These are phyloP conservation scores for Arthrobotrys musiformis DNA, from an alignment of 2,329 filamentous ascomycete species.

Conservation along the genomic window DNA sequence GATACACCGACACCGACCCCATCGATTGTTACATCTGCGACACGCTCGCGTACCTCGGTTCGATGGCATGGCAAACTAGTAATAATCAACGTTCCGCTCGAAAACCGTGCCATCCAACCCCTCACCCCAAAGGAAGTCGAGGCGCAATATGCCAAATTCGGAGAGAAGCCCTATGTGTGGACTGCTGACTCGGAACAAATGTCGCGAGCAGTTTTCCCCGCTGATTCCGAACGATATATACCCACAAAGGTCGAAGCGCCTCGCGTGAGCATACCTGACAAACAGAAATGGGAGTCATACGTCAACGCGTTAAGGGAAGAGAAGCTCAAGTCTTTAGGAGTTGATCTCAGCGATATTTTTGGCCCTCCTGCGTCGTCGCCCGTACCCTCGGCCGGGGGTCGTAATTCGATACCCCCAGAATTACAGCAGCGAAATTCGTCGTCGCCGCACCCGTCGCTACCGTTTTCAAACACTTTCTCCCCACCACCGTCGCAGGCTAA, in stretches of 20 bases:
- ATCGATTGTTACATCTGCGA: slow-evolving; percentile 45
- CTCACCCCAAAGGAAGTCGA: slow-evolving; percentile 69
- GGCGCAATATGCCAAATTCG: slow-evolving; percentile 69
- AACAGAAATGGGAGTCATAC: slow-evolving; percentile 80
- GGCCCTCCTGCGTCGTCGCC: slow-evolving; percentile 67
- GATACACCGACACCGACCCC: slow-evolving; percentile 52
- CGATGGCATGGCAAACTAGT: slow-evolving; percentile 58
- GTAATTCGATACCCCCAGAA: slow-evolving; percentile 58
- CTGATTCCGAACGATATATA: slow-evolving; percentile 71
- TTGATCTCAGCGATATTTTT: slow-evolving; percentile 81
- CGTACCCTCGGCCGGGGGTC: slow-evolving; percentile 72
- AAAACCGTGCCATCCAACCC: slow-evolving; percentile 62
- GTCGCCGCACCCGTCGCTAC: slow-evolving; percentile 69
- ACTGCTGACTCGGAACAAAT: slow-evolving; percentile 64
- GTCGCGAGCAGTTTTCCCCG: slow-evolving; percentile 76
- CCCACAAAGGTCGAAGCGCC: slow-evolving; percentile 30
- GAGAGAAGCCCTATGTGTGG: slow-evolving; percentile 77
- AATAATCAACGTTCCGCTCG: slow-evolving; percentile 58
- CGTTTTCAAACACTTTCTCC: slow-evolving; percentile 60
- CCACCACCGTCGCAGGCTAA: slow-evolving; percentile 56
- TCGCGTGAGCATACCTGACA: slow-evolving; percentile 75
- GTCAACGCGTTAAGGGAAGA: slow-evolving; percentile 86
- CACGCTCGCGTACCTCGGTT: slow-evolving; percentile 54
- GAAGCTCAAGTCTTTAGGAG: slow-evolving; percentile 89
- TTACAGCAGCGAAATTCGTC: slow-evolving; percentile 63